Conservation (phyloP, 148 eudicot species). For the Rhododendron ferrugineum region DNA sequence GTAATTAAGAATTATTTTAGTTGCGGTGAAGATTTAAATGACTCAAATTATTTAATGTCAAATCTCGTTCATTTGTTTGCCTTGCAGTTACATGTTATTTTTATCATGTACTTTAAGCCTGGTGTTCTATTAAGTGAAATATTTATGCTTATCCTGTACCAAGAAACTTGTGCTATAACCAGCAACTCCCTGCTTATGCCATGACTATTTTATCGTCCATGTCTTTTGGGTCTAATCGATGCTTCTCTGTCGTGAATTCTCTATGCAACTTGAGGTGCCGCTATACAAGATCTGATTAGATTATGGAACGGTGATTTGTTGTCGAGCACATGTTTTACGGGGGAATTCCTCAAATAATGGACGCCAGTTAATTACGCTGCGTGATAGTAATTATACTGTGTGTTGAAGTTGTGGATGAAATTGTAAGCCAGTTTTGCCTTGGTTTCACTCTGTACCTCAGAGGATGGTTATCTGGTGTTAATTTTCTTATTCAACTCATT, state of each 20-base stretch:
- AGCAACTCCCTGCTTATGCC: neutral
- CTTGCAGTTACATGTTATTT: neutral
- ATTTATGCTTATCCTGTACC: neutral
- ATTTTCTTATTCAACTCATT: neutral
- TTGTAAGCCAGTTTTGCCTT: neutral
- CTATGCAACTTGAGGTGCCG: neutral
- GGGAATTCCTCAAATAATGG: neutral
- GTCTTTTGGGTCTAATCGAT: neutral
- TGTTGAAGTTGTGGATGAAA: too few relatives aligned
- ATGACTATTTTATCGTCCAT: neutral
- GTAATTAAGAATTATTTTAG: neutral
- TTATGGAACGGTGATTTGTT: neutral
- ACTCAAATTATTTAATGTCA: neutral
- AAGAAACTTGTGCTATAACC: neutral
- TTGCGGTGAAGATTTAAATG: neutral
- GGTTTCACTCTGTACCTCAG: neutral
- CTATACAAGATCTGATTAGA: neutral
- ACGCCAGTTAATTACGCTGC: neutral
- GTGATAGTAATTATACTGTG: neutral
- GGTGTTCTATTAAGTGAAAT: neutral
- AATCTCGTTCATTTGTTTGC: neutral
- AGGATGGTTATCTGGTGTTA: neutral
- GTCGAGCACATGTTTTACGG: neutral
- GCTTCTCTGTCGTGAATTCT: neutral
- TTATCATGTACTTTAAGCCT: neutral